These are phyloP conservation scores for Fraxinus excelsior DNA, from an alignment of 257 asterid species.

Conservation along the genomic window DNA sequence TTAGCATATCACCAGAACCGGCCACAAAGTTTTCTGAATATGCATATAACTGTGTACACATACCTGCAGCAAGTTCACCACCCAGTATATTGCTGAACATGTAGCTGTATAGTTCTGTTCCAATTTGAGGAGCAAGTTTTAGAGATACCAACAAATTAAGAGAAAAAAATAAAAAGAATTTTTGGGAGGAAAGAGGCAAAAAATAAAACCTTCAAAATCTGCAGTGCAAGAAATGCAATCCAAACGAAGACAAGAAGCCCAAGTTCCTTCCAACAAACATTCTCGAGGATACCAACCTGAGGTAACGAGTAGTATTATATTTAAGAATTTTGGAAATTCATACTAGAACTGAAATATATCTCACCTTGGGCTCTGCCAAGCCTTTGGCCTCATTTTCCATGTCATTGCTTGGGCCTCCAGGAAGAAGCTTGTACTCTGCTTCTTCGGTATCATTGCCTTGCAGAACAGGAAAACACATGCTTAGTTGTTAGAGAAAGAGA, in stretches of 20 bases:
- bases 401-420: constrained; percentile 61
- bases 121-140: constrained; percentile 31
- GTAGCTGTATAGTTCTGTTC: constrained; percentile 67
- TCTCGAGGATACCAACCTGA: constrained; percentile 77
- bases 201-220: constrained; percentile 66
- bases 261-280: constrained; percentile 91
- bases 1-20: too few species aligned
- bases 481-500: constrained; percentile 17
- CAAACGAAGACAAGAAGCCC: constrained; percentile 87
- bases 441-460: constrained; percentile 56
- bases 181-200: constrained; percentile 5
- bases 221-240: constrained; percentile 77
- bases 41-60: constrained; percentile 1
- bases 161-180: constrained; percentile 3
- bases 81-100: constrained; percentile 80
- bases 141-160: constrained; percentile 3
- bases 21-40: not conserved
- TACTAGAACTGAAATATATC: constrained; percentile 19
- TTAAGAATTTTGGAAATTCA: constrained; percentile 12
- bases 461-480: constrained; percentile 9
- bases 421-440: constrained; percentile 76
- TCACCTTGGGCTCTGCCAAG: constrained; percentile 58
- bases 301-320: constrained; percentile 24
- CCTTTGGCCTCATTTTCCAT: constrained; percentile 34
- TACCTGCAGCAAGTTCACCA: constrained; percentile 92